These are phyloP conservation scores for Xerocomus amazonicus DNA, from an alignment of 1,284 basidiomycete genomes.

Conservation along the genomic window DNA sequence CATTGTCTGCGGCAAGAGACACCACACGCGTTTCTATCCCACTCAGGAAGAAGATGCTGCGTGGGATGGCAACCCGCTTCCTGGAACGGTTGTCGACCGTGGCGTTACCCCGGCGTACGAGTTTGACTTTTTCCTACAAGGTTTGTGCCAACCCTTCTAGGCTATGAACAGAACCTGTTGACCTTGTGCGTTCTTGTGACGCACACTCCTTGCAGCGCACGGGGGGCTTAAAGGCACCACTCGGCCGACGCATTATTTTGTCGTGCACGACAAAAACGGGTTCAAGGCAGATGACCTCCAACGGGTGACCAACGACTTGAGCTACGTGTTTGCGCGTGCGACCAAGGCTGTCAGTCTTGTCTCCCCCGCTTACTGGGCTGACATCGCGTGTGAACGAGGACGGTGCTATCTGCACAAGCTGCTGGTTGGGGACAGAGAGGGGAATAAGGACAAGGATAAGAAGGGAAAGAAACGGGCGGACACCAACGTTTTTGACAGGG, in stretches of 20 bases:
- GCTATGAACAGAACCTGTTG: not conserved
- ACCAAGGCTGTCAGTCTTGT: slow-evolving; percentile 77
- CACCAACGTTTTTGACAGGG: slow-evolving; percentile 42
- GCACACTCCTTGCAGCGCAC: slow-evolving; percentile 36
- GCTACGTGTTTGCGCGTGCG: slow-evolving; percentile 75
- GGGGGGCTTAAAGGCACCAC: slow-evolving; percentile 63
- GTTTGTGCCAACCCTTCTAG: slow-evolving; percentile 24
- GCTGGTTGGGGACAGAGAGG: slow-evolving; percentile 42
- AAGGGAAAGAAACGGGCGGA: slow-evolving; percentile 10
- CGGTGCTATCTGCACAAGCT: slow-evolving; percentile 69
- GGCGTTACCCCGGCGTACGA: slow-evolving; percentile 68
- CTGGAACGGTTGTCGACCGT: slow-evolving; percentile 74
- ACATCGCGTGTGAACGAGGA: slow-evolving; percentile 74
- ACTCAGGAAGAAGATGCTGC: slow-evolving; percentile 53
- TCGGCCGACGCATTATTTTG: slow-evolving; percentile 72
- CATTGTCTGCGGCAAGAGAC: slow-evolving; percentile 75
- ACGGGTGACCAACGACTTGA: slow-evolving; percentile 52
- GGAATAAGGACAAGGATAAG: slow-evolving; percentile 5
- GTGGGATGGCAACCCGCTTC: slow-evolving; percentile 60
- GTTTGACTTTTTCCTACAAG: slow-evolving; percentile 74
- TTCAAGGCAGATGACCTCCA: slow-evolving; percentile 69
- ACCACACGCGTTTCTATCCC: slow-evolving; percentile 68
- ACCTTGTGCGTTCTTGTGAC: not conserved
- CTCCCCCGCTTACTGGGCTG: slow-evolving; percentile 75
- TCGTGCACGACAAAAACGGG: slow-evolving; percentile 69